phyloP scores from a whole-genome alignment of 441 rosid species.

The Lepidium campestre region DNA sequence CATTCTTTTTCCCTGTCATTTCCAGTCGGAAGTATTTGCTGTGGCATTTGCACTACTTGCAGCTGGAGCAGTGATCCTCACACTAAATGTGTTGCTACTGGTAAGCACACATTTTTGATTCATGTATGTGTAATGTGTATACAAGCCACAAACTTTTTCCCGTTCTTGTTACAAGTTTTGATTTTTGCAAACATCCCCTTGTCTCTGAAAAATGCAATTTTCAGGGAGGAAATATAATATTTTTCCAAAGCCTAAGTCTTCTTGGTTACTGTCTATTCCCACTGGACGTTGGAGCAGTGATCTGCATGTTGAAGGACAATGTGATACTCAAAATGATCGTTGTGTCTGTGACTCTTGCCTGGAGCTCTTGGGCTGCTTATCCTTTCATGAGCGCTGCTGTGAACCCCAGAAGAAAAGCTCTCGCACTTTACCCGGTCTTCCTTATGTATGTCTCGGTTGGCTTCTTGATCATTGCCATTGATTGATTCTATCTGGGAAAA shows the following conservation, averaged over 20 bases:
- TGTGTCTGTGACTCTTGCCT: constrained; percentile 76
- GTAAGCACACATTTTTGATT: constrained; percentile 31
- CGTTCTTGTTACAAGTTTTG: neutral
- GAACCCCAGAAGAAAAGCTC: constrained; percentile 84
- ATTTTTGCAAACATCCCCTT: neutral
- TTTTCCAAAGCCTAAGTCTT: constrained; percentile 89
- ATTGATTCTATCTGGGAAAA: constrained; percentile 30
- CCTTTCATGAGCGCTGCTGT: constrained; percentile 96
- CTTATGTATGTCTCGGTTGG: constrained; percentile 95
- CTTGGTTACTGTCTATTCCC: constrained; percentile 95
- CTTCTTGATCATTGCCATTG: constrained; percentile 84
- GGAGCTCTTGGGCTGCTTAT: constrained; percentile 99
- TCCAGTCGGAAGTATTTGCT: constrained; percentile 90
- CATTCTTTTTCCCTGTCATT: neutral
- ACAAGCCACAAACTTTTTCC: neutral
- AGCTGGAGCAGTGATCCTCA: constrained; percentile 89
- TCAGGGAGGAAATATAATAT: constrained; percentile 94
- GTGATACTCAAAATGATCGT: constrained; percentile 69
- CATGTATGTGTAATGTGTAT: neutral
- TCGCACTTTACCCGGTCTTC: constrained; percentile 84
- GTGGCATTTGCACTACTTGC: constrained; percentile 97
- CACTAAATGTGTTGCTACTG: constrained; percentile 85
- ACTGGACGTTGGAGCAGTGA: constrained; percentile 74
- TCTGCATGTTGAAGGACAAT: constrained; percentile 80
- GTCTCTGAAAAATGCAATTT: neutral